A percentile compares a stretch with the other conserved stretches of the same genome.
Conservation (phyloP, 257 asterid genomes). For the Solanum clarkiae region DNA sequence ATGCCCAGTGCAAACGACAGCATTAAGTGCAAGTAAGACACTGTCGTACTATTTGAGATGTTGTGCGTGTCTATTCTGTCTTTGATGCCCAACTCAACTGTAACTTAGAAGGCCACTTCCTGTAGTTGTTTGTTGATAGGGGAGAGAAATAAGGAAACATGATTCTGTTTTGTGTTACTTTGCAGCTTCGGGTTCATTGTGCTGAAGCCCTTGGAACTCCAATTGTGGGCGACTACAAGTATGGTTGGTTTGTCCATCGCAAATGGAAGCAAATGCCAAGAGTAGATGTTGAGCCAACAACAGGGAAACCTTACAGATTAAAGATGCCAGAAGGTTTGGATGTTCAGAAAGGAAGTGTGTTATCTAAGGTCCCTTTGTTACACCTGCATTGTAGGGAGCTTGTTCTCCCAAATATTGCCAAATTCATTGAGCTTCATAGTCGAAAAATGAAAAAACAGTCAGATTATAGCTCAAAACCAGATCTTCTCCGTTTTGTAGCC, state of each 20-base stretch:
- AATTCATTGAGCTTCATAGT: slow-evolving; percentile 40
- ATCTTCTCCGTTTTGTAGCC: slow-evolving; percentile 68
- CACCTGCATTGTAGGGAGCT: slow-evolving; percentile 89
- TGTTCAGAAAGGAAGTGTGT: slow-evolving; percentile 86
- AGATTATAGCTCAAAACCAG: slow-evolving; percentile 28
- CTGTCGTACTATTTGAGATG: background rate
- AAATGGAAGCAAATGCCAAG: slow-evolving; percentile 93
- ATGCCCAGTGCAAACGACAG: background rate
- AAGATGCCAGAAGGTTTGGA: slow-evolving; percentile 79
- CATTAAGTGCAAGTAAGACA: background rate
- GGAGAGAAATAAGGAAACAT: background rate
- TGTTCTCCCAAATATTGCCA: slow-evolving; percentile 71
- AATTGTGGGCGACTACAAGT: slow-evolving; percentile 83
- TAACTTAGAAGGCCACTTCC: background rate
- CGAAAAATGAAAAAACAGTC: background rate
- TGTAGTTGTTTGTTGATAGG: background rate
- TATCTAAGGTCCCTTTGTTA: slow-evolving; percentile 75
- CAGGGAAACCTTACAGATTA: slow-evolving; percentile 59
- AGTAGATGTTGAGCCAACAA: slow-evolving; percentile 66
- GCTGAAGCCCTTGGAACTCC: slow-evolving; percentile 97
- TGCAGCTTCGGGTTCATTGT: slow-evolving; percentile 88
- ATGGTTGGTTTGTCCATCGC: slow-evolving; percentile 81
- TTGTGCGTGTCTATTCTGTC: background rate
- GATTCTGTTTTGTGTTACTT: background rate
- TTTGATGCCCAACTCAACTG: background rate